Percentiles rank a stretch among this genome's conserved stretches.
Conservation (phyloP, 2,329 filamentous ascomycete genomes). For the Aspergillus sclerotialis region DNA sequence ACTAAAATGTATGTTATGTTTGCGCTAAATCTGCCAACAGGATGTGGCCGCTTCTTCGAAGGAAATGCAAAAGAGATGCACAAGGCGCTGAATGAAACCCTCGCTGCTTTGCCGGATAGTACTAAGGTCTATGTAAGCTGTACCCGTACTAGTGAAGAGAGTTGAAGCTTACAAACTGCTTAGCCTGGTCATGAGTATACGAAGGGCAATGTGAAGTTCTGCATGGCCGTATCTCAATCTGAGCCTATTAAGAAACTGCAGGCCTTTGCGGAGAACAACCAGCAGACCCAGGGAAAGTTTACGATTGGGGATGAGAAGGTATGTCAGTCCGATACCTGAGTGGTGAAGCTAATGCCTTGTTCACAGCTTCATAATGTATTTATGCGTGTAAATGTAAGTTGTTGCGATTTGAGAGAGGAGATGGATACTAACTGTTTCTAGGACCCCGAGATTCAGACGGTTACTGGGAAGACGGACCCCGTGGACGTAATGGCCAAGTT, state of each 20-base stretch:
- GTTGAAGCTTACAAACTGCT: slow-evolving; percentile 2
- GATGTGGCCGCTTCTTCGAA: slow-evolving; percentile 95
- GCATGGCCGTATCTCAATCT: slow-evolving; percentile 64
- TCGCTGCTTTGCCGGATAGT: slow-evolving; percentile 76
- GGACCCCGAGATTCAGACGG: slow-evolving; percentile 79
- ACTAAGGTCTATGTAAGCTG: slow-evolving; percentile 76
- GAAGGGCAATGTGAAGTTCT: slow-evolving; percentile 91
- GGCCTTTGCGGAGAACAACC: slow-evolving; percentile 68
- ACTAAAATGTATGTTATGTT: too few relatives aligned
- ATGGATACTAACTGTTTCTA: slow-evolving; percentile 27
- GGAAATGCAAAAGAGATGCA: slow-evolving; percentile 87
- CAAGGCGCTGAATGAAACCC: slow-evolving; percentile 77
- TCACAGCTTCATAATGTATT: slow-evolving; percentile 85
- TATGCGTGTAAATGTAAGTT: slow-evolving; percentile 72
- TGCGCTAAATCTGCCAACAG: too few relatives aligned
- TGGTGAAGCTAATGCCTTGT: slow-evolving; percentile 1
- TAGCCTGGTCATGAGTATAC: slow-evolving; percentile 97
- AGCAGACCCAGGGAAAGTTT: slow-evolving; percentile 89
- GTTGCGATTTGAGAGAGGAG: neutral
- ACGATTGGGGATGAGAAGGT: slow-evolving; percentile 98
- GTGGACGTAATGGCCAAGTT: slow-evolving; percentile 79
- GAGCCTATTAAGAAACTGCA: slow-evolving; percentile 71
- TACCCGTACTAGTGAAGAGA: neutral
- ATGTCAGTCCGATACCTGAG: too few relatives aligned
- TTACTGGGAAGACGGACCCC: slow-evolving; percentile 71